Base-by-base conservation (phyloP, 228 moss, liverwort and hornwort genomes). In the Sphagnum fallax region DNA sequence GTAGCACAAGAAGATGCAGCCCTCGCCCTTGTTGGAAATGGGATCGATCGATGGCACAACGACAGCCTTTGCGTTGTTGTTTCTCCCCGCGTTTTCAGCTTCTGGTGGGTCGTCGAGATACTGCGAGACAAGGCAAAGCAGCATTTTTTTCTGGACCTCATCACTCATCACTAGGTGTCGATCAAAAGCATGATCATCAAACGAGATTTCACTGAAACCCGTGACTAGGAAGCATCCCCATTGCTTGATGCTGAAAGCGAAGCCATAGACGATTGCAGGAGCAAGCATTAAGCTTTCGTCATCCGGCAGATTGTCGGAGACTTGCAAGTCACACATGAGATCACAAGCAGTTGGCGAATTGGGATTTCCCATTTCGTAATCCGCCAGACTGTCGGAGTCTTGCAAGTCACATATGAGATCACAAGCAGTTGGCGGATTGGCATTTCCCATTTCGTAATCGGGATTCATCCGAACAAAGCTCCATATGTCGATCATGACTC, bases 391-490 rank as follows among this genome's bases (percentile, higher is more conserved):
- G 32, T 62, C 70, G 11, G 6, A 15, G 12, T 52, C 51, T 13
- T 0, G 5, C 51, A 51, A 11, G 11, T 6, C 66, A 5, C 66
- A 66, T 10, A 15, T 49, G 50, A 66, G 3, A 66, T 66, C 66
- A 48, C 12, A 32, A 32, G 32, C 32, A 32, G 32, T 32, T 32
- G 86, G 75, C 0, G 87, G 87, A 70, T 73, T 32, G 4, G 87
- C 87, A 55, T 69, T 89, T 6, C 50, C 65, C 50, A 92, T 66
- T 0, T 79, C 78, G 11, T 84, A 89, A 0, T 62, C 78, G 0
- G 89, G 87, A 52, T 87, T 92, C 87, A 87, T 89, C 18, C 78
- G 68, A 6, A 89, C 89, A 6, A 87, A 92, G 73, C 82, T 87
- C 9, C 81, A 48, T 4, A 87, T 75, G 62, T 92, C 92, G 66